Conservation (phyloP, 495 filamentous ascomycete species). For the Podospora bellae-mahoneyi region DNA sequence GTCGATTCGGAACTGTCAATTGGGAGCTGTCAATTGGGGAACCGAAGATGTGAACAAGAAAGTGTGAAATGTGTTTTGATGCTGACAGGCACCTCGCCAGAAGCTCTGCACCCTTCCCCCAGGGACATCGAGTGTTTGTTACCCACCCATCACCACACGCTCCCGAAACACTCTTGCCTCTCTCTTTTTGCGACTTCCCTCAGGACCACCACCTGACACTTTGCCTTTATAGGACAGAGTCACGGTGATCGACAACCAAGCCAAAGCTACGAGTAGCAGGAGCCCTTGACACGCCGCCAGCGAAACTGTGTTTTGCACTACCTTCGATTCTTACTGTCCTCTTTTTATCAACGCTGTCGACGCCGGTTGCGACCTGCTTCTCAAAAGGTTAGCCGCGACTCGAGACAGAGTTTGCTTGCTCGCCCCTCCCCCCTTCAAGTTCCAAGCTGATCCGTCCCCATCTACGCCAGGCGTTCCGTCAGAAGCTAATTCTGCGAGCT, state of each 20-base stretch:
- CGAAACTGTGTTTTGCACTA: constrained; percentile 23
- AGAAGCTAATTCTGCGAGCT: not conserved
- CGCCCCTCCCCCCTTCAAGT: not conserved
- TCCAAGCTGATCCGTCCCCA: not conserved
- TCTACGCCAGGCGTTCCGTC: not conserved
- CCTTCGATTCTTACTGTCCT: constrained; percentile 6
- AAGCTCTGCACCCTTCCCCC: not conserved
- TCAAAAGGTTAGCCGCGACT: constrained; percentile 5
- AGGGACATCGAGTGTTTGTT: not conserved
- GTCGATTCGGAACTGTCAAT: not conserved
- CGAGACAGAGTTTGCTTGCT: not conserved
- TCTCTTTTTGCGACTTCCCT: not conserved
- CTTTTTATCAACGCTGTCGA: not conserved
- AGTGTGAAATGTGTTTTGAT: not conserved
- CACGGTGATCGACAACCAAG: too few relatives aligned
- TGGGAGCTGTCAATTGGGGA: not conserved
- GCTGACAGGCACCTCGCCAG: not conserved
- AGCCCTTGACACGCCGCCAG: constrained; percentile 6
- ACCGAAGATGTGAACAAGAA: not conserved
- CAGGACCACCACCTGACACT: not conserved
- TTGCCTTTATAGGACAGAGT: too few relatives aligned
- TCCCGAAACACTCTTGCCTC: not conserved
- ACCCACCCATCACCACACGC: not conserved
- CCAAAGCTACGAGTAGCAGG: constrained; percentile 1
- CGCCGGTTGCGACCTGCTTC: not conserved